A percentile compares a stretch with the other conserved stretches of the same genome.
Conservation (phyloP, 768 basidiomycete species). For the Obba rivulosa region DNA sequence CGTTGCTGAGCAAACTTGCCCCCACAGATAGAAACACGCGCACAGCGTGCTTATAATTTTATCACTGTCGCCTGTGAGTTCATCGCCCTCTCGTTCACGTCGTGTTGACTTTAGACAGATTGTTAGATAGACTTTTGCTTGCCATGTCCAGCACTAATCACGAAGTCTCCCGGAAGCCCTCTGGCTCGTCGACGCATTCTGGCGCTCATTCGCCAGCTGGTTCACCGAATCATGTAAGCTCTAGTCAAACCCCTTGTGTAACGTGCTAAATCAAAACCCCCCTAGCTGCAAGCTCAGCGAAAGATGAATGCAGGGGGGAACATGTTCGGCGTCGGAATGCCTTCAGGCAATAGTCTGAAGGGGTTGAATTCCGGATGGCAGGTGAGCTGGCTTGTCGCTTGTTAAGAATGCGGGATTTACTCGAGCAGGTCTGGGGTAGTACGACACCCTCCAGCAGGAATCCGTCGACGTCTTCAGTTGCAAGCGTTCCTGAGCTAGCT, state of each 20-base stretch:
- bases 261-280: conserved; percentile 30
- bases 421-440: conserved; percentile 54
- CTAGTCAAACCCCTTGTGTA: background rate
- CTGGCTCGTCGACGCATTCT: conserved; percentile 64
- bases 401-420: conserved; percentile 4
- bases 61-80: too few species aligned
- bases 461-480: conserved; percentile 55
- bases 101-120: too few species aligned
- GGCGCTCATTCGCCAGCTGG: conserved; percentile 55
- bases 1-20: background rate
- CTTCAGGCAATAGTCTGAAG: conserved; percentile 43
- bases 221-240: conserved; percentile 54
- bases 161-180: conserved; percentile 49
- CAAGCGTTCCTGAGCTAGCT: conserved; percentile 46
- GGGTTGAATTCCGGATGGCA: conserved; percentile 62
- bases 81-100: too few species aligned
- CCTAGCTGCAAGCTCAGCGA: conserved; percentile 19
- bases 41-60: background rate
- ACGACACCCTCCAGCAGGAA: conserved; percentile 48
- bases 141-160: conserved; percentile 27
- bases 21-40: background rate
- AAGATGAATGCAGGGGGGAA: conserved; percentile 40
- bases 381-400: conserved; percentile 32
- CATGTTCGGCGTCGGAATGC: conserved; percentile 50
- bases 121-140: conserved; percentile 4